Evolutionary conservation across 1,139 yeast genomes (phyloP).

Genomic region (Hyphopichia khmerensis): DNA sequence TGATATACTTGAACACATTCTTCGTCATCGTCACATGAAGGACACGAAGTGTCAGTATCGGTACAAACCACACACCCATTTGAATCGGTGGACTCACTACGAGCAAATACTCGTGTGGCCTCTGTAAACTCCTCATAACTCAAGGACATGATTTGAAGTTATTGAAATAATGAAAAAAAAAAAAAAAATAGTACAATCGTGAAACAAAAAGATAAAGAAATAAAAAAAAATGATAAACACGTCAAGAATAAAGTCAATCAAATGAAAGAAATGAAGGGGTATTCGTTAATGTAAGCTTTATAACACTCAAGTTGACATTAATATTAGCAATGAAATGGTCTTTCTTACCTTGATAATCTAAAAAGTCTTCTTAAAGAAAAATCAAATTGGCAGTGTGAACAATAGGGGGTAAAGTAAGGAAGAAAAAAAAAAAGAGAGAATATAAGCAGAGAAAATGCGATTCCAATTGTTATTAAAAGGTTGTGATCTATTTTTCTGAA

Average conservation of each 20-base stretch:
- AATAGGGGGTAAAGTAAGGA: background rate
- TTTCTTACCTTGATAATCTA: no score
- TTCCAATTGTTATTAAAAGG: no score
- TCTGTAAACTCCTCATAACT: background rate
- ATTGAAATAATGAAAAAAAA: background rate
- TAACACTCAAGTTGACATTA: no score
- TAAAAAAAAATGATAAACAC: background rate
- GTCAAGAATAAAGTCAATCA: background rate
- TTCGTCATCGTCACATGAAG: conserved; percentile 52
- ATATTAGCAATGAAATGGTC: no score
- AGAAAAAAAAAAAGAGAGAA: no score
- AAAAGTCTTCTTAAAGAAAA: no score
- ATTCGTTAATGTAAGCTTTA: background rate
- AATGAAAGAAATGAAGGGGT: background rate
- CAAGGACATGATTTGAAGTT: conserved; percentile 1
- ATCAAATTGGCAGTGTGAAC: background rate
- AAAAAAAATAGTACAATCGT: background rate
- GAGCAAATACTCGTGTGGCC: conserved; percentile 3
- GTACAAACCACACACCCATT: conserved; percentile 55
- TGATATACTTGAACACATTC: conserved; percentile 52
- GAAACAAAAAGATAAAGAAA: background rate
- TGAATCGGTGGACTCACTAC: conserved; percentile 9
- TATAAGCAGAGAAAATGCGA: no score
- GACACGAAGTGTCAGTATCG: conserved; percentile 41
- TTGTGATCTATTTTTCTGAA: no score